phyloP scores from a whole-genome alignment of 2,329 filamentous ascomycete species.

The Trichoderma asperellum region DNA sequence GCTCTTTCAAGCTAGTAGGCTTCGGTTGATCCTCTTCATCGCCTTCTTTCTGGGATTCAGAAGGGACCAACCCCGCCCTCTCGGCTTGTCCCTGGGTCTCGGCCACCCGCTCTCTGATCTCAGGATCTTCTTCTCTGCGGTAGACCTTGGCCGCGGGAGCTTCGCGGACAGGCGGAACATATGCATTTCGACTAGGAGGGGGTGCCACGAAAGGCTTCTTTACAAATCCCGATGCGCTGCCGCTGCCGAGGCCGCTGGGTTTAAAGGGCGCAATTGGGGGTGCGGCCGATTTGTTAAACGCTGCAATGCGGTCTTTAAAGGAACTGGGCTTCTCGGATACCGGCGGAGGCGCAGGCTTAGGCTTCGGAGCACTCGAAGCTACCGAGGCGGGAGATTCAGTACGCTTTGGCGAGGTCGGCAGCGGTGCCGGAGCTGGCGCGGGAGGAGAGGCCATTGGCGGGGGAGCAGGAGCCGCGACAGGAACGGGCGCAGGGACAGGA shows the following conservation, averaged over 20 bases:
- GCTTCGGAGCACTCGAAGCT: slow-evolving; percentile 34
- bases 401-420: slow-evolving; percentile 44
- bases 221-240: slow-evolving; percentile 68
- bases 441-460: slow-evolving; percentile 30
- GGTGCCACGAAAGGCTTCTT: slow-evolving; percentile 97
- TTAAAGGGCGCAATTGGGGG: slow-evolving; percentile 91
- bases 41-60: slow-evolving; percentile 49
- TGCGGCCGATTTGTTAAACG: slow-evolving; percentile 89
- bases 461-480: slow-evolving; percentile 35
- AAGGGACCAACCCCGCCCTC: slow-evolving; percentile 63
- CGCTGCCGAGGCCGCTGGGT: slow-evolving; percentile 65
- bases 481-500: slow-evolving; percentile 35
- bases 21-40: slow-evolving; percentile 82
- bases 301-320: slow-evolving; percentile 94
- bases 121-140: slow-evolving; percentile 83
- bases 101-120: slow-evolving; percentile 66
- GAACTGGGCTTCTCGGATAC: slow-evolving; percentile 77
- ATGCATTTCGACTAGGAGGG: slow-evolving; percentile 90
- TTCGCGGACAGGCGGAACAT: slow-evolving; percentile 76
- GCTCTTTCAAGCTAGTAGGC: slow-evolving; percentile 89
- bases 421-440: slow-evolving; percentile 33
- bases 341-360: slow-evolving; percentile 62
- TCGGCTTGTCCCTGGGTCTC: slow-evolving; percentile 70
- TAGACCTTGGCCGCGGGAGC: slow-evolving; percentile 75
- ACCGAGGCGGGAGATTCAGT: slow-evolving; percentile 47